These are phyloP conservation scores for Rosellinia necatrix DNA, from an alignment of 2,329 filamentous ascomycete genomes.

Conservation along the genomic window DNA sequence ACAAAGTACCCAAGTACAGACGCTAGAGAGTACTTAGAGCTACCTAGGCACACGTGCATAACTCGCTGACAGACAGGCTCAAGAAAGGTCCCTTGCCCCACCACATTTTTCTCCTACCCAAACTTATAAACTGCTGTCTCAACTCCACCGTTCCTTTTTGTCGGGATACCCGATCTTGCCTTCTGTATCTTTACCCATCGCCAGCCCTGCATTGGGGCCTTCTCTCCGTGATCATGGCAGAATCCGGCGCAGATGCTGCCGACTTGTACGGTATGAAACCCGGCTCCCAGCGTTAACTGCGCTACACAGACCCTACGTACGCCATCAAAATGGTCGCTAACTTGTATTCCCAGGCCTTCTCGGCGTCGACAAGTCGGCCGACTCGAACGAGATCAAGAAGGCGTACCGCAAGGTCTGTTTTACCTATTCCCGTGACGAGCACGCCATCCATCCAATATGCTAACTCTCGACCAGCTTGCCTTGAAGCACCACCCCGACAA, in stretches of 20 bases:
- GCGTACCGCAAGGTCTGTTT: constrained; percentile 86
- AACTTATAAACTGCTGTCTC: constrained; percentile 20
- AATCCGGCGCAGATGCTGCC: constrained; percentile 37
- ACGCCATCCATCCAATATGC: constrained; percentile 4
- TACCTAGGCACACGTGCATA: too few species aligned
- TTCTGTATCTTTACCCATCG: not conserved
- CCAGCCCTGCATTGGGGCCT: constrained; percentile 13
- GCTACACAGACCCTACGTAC: not conserved
- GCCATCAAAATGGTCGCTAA: constrained; percentile 3
- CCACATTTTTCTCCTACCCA: constrained; percentile 21
- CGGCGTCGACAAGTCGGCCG: constrained; percentile 72
- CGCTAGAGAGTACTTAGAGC: too few species aligned
- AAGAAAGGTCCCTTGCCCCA: constrained; percentile 15
- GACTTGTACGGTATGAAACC: constrained; percentile 59
- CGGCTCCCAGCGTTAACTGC: not conserved
- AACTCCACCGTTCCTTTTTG: constrained; percentile 31
- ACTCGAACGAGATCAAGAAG: constrained; percentile 85
- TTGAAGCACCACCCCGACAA: constrained; percentile 94
- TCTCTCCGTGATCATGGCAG: constrained; percentile 38
- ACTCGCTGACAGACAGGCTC: too few species aligned
- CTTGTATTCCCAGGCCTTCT: constrained; percentile 68
- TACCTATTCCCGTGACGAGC: not conserved
- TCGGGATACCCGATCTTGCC: not conserved
- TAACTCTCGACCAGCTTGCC: constrained; percentile 66
- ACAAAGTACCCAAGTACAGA: too few species aligned